phyloP scores from a whole-genome alignment of 768 basidiomycete genomes.

The Suillus variegatus region DNA sequence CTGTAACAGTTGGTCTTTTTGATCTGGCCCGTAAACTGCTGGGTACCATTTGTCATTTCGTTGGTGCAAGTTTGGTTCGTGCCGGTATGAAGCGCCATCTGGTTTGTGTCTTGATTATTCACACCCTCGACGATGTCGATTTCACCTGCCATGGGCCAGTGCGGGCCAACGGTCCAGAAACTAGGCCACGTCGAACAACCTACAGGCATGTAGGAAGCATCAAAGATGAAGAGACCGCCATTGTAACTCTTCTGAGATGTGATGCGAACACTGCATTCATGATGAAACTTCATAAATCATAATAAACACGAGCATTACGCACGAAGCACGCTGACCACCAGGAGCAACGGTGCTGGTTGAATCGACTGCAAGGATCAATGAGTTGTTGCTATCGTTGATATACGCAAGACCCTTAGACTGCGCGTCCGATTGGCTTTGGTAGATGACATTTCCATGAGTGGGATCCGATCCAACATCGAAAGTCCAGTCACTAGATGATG shows the following conservation, averaged over 20 bases:
- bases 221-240: slow-evolving; percentile 71
- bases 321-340: slow-evolving; percentile 59
- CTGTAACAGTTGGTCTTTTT: slow-evolving; percentile 41
- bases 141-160: slow-evolving; percentile 59
- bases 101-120: slow-evolving; percentile 56
- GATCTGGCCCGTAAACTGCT: slow-evolving; percentile 19
- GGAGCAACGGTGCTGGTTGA: slow-evolving; percentile 45
- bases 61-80: slow-evolving; percentile 39
- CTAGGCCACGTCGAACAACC: slow-evolving; percentile 69
- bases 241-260: slow-evolving; percentile 37
- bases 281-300: too few species aligned
- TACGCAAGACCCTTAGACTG: slow-evolving; percentile 55
- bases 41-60: slow-evolving; percentile 10
- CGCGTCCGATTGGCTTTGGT: slow-evolving; percentile 49
- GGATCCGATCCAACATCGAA: slow-evolving; percentile 68
- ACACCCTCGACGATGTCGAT: slow-evolving; percentile 80
- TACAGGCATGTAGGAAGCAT: slow-evolving; percentile 68
- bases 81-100: slow-evolving; percentile 65
- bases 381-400: slow-evolving; percentile 55
- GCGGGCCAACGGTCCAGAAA: slow-evolving; percentile 53
- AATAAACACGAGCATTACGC: slow-evolving; percentile 15
- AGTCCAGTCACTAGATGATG: slow-evolving; percentile 55
- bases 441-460: slow-evolving; percentile 69
- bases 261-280: too few species aligned
- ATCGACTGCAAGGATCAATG: slow-evolving; percentile 66